Conservation (phyloP, 139 green algal genomes). For the Chlamydomonas eustigma region DNA sequence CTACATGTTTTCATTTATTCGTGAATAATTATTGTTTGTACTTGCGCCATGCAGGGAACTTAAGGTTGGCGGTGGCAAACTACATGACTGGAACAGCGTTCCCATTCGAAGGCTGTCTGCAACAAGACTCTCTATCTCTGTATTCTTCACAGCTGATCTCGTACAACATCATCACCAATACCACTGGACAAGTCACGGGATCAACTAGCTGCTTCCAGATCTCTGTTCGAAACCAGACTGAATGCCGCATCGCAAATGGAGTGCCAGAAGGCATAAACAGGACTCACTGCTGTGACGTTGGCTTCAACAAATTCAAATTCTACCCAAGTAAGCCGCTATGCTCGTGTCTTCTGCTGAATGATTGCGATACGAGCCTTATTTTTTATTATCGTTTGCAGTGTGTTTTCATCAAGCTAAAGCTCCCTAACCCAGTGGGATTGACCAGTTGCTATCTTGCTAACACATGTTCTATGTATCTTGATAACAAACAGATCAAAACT, state of each 20-base stretch:
- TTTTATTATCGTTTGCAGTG: too few relatives aligned
- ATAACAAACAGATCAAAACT: not conserved
- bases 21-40: too few relatives aligned
- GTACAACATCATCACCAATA: not conserved
- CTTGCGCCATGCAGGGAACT: too few relatives aligned
- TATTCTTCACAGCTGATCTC: not conserved
- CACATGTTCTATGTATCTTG: too few relatives aligned
- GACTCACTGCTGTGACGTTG: slow-evolving; percentile 7
- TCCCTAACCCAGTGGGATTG: too few relatives aligned
- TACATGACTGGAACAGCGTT: not conserved
- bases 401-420: too few relatives aligned
- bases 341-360: too few relatives aligned
- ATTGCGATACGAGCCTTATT: too few relatives aligned
- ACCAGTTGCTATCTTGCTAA: not conserved
- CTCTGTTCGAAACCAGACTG: not conserved
- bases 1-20: too few relatives aligned
- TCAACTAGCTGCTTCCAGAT: not conserved
- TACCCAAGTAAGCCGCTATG: slow-evolving; percentile 13
- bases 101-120: not conserved
- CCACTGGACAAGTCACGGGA: not conserved
- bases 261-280: not conserved
- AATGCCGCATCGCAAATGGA: not conserved
- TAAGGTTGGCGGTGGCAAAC: too few relatives aligned
- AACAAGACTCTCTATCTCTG: not conserved
- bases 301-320: slow-evolving; percentile 17